Conservation (phyloP, 345 rosid genomes). For the Triadica sebifera region DNA sequence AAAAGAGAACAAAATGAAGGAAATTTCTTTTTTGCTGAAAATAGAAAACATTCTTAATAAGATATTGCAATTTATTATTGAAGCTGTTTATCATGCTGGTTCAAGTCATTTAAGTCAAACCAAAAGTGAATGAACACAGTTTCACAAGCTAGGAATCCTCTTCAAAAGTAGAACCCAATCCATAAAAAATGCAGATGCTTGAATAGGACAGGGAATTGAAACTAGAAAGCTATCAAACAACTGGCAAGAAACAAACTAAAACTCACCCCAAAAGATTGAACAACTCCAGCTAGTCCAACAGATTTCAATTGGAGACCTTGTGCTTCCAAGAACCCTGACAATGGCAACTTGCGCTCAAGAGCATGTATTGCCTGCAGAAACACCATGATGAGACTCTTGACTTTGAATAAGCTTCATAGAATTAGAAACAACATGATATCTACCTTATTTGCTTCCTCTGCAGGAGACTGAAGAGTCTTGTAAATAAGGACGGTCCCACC, state of each 20-base stretch:
- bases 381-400: conserved; percentile 5
- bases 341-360: conserved; percentile 56
- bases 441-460: conserved; percentile 47
- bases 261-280: conserved; percentile 55
- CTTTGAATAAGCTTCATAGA: conserved; percentile 7
- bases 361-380: conserved; percentile 44
- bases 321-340: conserved; percentile 70
- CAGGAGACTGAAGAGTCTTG: conserved; percentile 31
- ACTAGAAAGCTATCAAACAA: not conserved
- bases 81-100: not conserved
- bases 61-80: not conserved
- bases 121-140: not conserved
- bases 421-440: not conserved
- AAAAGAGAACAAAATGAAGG: not conserved
- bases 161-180: not conserved
- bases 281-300: conserved; percentile 19
- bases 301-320: conserved; percentile 49
- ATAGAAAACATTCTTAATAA: too few species aligned
- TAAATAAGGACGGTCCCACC: conserved; percentile 56
- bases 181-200: not conserved
- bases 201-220: not conserved
- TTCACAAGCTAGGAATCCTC: not conserved
- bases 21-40: not conserved
- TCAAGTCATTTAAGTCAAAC: not conserved
- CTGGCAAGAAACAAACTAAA: conserved; percentile 1